These are phyloP conservation scores for Lablab purpureus DNA, from an alignment of 306 rosid species.

Conservation along the genomic window DNA sequence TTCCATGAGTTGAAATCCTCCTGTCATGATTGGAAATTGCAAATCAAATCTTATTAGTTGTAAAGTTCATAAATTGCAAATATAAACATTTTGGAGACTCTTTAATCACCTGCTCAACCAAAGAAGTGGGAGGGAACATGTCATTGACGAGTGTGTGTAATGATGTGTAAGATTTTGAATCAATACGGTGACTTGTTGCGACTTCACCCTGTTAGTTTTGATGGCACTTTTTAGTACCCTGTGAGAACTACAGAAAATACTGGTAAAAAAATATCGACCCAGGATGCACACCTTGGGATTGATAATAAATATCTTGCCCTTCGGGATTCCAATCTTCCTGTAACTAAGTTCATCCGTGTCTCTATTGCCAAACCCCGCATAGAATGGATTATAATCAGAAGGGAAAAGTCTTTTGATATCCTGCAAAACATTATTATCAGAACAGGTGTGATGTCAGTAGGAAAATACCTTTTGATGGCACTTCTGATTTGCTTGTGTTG, in stretches of 20 bases:
- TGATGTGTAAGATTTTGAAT: conserved; percentile 89
- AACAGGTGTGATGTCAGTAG: not conserved
- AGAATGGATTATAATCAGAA: conserved; percentile 90
- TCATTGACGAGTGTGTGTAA: conserved; percentile 94
- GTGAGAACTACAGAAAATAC: conserved; percentile 29
- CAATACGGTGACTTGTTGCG: conserved; percentile 87
- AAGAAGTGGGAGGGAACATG: conserved; percentile 95
- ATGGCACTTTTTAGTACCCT: not conserved
- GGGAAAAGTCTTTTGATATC: conserved; percentile 92
- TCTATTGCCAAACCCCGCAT: conserved; percentile 94
- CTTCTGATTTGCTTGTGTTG: conserved; percentile 32
- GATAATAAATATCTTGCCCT: conserved; percentile 94
- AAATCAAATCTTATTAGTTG: conserved; percentile 19
- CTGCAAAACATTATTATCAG: conserved; percentile 55
- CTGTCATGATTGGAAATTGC: conserved; percentile 57
- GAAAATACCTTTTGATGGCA: conserved; percentile 6
- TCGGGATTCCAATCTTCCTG: conserved; percentile 91
- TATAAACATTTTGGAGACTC: not conserved
- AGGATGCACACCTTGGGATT: conserved; percentile 83
- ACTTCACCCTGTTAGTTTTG: conserved; percentile 82
- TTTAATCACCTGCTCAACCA: conserved; percentile 77
- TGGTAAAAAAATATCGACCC: conserved; percentile 3
- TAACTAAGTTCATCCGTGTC: conserved; percentile 98
- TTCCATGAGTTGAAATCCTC: conserved; percentile 96
- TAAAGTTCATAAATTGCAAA: conserved; percentile 3